These are phyloP conservation scores for Terana coerulea DNA, from an alignment of 768 basidiomycete genomes.

Conservation along the genomic window DNA sequence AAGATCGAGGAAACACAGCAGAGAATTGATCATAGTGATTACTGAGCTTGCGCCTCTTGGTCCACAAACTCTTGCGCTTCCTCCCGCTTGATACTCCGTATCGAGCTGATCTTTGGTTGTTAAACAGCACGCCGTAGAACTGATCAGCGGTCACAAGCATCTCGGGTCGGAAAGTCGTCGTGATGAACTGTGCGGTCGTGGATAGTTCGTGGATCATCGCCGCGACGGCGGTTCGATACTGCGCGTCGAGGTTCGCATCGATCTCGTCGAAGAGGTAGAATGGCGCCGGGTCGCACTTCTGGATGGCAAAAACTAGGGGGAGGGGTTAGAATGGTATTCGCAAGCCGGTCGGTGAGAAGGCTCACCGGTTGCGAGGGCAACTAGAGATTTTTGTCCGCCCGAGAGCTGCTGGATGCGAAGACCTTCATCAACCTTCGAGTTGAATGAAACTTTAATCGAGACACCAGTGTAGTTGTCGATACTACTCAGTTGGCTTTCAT, in stretches of 20 bases:
- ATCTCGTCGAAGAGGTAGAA: conserved; percentile 99
- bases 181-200: conserved; percentile 90
- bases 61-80: conserved; percentile 96
- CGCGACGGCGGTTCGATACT: conserved; percentile 96
- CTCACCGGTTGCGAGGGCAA: conserved; percentile 88
- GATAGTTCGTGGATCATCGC: conserved; percentile 94
- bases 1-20: too few relatives aligned
- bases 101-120: conserved; percentile 94
- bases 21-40: too few relatives aligned
- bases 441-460: conserved; percentile 98
- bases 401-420: conserved; percentile 94
- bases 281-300: conserved; percentile 98
- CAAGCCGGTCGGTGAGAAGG: neutral
- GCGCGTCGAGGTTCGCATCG: conserved; percentile 96
- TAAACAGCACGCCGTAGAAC: conserved; percentile 96
- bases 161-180: conserved; percentile 97
- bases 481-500: conserved; percentile 66
- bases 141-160: conserved; percentile 95
- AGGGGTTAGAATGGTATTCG: conserved; percentile 6
- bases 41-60: too few relatives aligned
- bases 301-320: conserved; percentile 86
- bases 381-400: conserved; percentile 96
- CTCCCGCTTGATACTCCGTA: conserved; percentile 81
- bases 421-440: conserved; percentile 97
- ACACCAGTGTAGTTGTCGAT: conserved; percentile 97